These are phyloP conservation scores for Hortaea werneckii DNA, from an alignment of 2,329 filamentous ascomycete genomes.

Conservation along the genomic window DNA sequence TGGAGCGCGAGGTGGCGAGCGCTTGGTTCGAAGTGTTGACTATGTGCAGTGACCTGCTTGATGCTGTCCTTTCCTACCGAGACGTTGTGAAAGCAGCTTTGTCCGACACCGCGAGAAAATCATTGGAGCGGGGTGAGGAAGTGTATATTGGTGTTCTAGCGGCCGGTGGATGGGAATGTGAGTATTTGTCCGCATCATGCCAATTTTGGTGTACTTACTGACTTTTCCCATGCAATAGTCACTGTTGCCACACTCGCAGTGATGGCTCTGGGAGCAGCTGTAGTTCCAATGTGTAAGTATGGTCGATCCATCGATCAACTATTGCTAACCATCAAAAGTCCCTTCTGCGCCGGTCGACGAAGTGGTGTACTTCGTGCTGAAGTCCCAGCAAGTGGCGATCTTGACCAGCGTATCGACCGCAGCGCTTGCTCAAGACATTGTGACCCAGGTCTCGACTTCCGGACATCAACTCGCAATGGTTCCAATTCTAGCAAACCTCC, in stretches of 20 bases:
- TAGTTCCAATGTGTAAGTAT: slow-evolving; percentile 34
- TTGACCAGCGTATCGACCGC: slow-evolving; percentile 30
- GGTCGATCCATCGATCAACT: no score
- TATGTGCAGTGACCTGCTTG: slow-evolving; percentile 22
- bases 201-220: no score
- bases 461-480: slow-evolving; percentile 23
- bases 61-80: slow-evolving; percentile 36
- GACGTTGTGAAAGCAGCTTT: slow-evolving; percentile 26
- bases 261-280: slow-evolving; percentile 37
- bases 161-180: slow-evolving; percentile 38
- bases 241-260: slow-evolving; percentile 38
- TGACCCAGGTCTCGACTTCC: slow-evolving; percentile 10
- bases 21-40: no score
- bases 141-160: slow-evolving; percentile 38
- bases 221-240: no score
- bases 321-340: no score
- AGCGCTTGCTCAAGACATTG: slow-evolving; percentile 18
- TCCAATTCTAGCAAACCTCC: slow-evolving; percentile 27
- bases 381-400: slow-evolving; percentile 29
- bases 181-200: slow-evolving; percentile 3
- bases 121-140: slow-evolving; percentile 26
- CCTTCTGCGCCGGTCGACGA: slow-evolving; percentile 33
- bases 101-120: slow-evolving; percentile 16
- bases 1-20: no score
- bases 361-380: slow-evolving; percentile 34